Evolutionary conservation across 495 filamentous ascomycete species (phyloP).

Genomic region (Apodospora peruviana): DNA sequence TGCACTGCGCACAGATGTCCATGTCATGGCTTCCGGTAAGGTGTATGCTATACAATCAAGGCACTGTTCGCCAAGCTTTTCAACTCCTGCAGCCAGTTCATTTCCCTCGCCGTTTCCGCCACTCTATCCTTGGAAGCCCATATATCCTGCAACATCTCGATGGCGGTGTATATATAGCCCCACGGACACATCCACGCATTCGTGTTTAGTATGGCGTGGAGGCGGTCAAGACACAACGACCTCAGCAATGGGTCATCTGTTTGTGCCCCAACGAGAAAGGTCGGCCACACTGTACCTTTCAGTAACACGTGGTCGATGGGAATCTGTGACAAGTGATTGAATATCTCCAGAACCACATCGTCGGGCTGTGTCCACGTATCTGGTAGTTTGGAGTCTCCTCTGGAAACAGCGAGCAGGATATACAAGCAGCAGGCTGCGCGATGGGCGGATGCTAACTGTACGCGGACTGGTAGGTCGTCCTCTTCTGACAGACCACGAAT

Average conservation of each 20-base stretch:
- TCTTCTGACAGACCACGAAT: constrained; percentile 26
- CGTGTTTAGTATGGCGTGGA: constrained; percentile 27
- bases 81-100: constrained; percentile 34
- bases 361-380: constrained; percentile 9
- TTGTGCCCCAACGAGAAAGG: constrained; percentile 52
- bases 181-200: constrained; percentile 35
- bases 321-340: constrained; percentile 38
- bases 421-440: constrained; percentile 40
- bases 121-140: constrained; percentile 32
- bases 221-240: constrained; percentile 30
- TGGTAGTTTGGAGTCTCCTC: constrained; percentile 13
- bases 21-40: too few species aligned
- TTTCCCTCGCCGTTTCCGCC: neutral
- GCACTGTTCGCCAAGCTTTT: constrained; percentile 29
- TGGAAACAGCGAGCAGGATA: constrained; percentile 26
- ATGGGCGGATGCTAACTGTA: constrained; percentile 40
- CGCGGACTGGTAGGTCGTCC: constrained; percentile 30
- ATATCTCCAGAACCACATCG: constrained; percentile 36
- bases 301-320: constrained; percentile 40
- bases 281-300: constrained; percentile 55
- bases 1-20: too few species aligned
- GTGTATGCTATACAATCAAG: constrained; percentile 31
- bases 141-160: constrained; percentile 32
- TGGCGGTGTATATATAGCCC: constrained; percentile 40
- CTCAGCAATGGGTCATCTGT: constrained; percentile 25